Percentiles rank a stretch among this genome's conserved stretches.
phyloP scores from a whole-genome alignment of 73 alveolate species.

The Paramecium pentaurelia region DNA sequence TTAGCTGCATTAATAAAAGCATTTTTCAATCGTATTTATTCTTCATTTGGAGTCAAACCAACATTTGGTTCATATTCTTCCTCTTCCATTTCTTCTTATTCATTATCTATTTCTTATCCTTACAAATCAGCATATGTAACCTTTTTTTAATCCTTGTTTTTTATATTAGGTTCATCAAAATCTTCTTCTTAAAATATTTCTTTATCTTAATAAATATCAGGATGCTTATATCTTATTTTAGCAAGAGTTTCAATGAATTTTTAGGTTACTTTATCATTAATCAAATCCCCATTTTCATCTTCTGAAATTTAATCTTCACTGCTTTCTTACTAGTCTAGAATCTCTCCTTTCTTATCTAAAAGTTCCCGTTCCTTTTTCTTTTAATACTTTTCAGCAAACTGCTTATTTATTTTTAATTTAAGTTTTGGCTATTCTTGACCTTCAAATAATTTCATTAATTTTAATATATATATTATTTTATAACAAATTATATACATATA shows the following conservation, averaged over 20 bases:
- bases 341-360: neutral
- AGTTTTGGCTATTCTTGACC: conserved; percentile 13
- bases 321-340: neutral
- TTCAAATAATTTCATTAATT: conserved; percentile 33
- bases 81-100: conserved; percentile 32
- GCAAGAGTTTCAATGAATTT: conserved; percentile 6
- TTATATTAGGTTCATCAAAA: conserved; percentile 10
- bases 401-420: conserved; percentile 38
- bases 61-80: neutral
- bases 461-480: neutral
- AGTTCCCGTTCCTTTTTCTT: neutral
- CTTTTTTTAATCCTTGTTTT: neutral
- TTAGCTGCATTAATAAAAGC: conserved; percentile 55
- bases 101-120: conserved; percentile 45
- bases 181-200: conserved; percentile 45
- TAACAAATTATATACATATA: neutral
- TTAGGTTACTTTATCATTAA: neutral
- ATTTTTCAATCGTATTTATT: conserved; percentile 31
- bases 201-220: conserved; percentile 29
- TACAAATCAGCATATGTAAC: conserved; percentile 43
- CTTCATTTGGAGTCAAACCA: conserved; percentile 51
- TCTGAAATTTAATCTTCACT: neutral
- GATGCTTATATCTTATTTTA: conserved; percentile 47
- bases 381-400: conserved; percentile 8
- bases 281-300: neutral